Base-by-base conservation (phyloP, 1,284 basidiomycete genomes). In the Vanrija sp. region DNA sequence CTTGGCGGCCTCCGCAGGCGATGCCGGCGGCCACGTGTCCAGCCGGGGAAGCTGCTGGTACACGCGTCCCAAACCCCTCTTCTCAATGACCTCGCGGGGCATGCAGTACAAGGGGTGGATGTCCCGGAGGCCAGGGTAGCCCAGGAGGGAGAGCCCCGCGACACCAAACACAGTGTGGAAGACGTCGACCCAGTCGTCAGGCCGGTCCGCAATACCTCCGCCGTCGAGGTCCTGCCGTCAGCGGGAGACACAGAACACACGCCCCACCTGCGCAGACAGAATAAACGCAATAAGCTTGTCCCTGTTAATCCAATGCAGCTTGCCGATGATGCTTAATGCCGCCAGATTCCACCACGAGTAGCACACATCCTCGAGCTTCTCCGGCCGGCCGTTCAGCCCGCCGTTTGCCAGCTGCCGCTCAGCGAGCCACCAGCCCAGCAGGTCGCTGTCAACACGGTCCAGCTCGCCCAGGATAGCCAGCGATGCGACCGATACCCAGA, bases 341-440 rank as follows among this genome's bases (percentile, higher is more conserved):
- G 94, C 93, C 3, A 98, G 82, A 6, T 95, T 92, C 93, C 94
- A 98, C 80, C 92, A 95, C 66, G 89, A 92, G 77, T 98, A 98
- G 79, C 96, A 98, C 64, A 94, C 94, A 71, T 98, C 94, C 78
- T 95, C 92, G n/a, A 98, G 80, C 78, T 98, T 98, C 72, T 98
- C 91, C 3, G 95, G 95, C 19, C 95, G 82, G 0, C 95, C 95
- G 65, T 98, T 98, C 57, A 98, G 79, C 0, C 95, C 96, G 8
- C 95, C 95, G 65, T 86, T 92, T 0, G 92, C 88, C 10, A 97
- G 80, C 72, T 98, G 95, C 8, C 95, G 81, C 69, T 98, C 96
- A 10, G 88, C 84, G 3, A 98, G 78, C 95, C 95, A 98, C 85
- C 89, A 93, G 10, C 82, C 87, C 2, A 97, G 79, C 28, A 84